A percentile compares a stretch with the other conserved stretches of the same genome.
These are phyloP conservation scores for Hirschfeldia incana DNA, from an alignment of 345 rosid genomes.

Conservation along the genomic window DNA sequence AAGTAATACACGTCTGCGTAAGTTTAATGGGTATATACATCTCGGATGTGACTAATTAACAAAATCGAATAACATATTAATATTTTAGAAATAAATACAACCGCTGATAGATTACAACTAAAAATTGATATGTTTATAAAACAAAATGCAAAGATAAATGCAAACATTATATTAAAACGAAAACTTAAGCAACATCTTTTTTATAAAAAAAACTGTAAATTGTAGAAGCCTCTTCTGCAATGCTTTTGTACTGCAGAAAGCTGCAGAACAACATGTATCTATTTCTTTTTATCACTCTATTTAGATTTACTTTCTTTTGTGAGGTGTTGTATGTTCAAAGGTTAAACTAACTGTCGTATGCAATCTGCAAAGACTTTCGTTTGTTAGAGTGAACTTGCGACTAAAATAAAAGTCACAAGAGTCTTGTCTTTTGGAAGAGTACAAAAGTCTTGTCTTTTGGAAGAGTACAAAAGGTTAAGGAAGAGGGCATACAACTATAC, in stretches of 20 bases:
- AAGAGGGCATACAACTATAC: not conserved
- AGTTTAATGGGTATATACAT: not conserved
- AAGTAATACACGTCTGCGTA: not conserved
- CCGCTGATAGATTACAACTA: not conserved
- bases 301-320: not conserved
- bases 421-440: slow-evolving; percentile 22
- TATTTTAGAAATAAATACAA: not conserved
- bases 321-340: not conserved
- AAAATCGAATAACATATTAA: not conserved
- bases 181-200: not conserved
- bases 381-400: not conserved
- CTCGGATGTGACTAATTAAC: not conserved
- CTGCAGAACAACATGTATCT: slow-evolving; percentile 29
- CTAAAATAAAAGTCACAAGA: slow-evolving; percentile 13
- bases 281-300: not conserved
- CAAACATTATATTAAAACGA: not conserved
- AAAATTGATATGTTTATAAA: not conserved
- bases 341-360: not conserved
- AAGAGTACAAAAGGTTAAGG: slow-evolving; percentile 12
- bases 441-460: slow-evolving; percentile 22
- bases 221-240: slow-evolving; percentile 11
- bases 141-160: not conserved
- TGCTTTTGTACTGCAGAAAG: slow-evolving; percentile 20
- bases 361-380: slow-evolving; percentile 7
- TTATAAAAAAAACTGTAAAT: not conserved